Percentiles rank a stretch among this genome's conserved stretches.
phyloP scores from a whole-genome alignment of 2,329 filamentous ascomycete species.

The Epichloe coenophiala region DNA sequence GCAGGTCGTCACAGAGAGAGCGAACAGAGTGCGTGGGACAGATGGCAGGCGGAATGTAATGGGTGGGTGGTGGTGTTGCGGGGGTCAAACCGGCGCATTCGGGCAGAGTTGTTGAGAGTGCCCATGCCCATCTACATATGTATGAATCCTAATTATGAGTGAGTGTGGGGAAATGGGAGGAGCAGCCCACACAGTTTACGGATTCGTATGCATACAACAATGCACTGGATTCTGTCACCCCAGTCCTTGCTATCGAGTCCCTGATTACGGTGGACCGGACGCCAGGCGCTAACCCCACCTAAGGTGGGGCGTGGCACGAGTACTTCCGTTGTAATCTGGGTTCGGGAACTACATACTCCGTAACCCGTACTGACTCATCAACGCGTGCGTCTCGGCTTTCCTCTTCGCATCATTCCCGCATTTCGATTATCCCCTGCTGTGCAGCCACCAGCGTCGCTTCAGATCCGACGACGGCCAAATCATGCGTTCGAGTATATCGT shows the following conservation, averaged over 20 bases:
- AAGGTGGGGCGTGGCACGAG: too few relatives aligned
- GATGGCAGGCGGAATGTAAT: not conserved
- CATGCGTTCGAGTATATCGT: conserved; percentile 23
- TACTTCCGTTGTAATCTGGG: too few relatives aligned
- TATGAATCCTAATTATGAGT: not conserved
- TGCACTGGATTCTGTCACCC: too few relatives aligned
- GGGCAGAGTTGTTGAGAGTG: too few relatives aligned
- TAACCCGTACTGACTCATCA: not conserved
- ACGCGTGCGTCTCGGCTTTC: not conserved
- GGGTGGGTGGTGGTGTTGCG: too few relatives aligned
- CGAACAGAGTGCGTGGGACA: not conserved
- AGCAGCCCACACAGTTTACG: not conserved
- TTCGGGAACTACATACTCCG: not conserved
- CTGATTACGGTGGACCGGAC: too few relatives aligned
- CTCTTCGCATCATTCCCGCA: not conserved
- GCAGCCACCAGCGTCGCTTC: not conserved
- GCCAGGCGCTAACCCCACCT: too few relatives aligned
- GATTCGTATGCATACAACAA: too few relatives aligned
- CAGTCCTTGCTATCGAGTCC: too few relatives aligned
- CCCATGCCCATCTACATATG: too few relatives aligned
- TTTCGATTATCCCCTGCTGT: not conserved
- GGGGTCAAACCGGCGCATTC: too few relatives aligned
- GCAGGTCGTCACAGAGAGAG: not conserved
- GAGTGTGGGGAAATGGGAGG: conserved; percentile 1
- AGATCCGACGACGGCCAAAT: not conserved